Conservation (phyloP, 768 basidiomycete genomes). For the Tephrocybe rancida region DNA sequence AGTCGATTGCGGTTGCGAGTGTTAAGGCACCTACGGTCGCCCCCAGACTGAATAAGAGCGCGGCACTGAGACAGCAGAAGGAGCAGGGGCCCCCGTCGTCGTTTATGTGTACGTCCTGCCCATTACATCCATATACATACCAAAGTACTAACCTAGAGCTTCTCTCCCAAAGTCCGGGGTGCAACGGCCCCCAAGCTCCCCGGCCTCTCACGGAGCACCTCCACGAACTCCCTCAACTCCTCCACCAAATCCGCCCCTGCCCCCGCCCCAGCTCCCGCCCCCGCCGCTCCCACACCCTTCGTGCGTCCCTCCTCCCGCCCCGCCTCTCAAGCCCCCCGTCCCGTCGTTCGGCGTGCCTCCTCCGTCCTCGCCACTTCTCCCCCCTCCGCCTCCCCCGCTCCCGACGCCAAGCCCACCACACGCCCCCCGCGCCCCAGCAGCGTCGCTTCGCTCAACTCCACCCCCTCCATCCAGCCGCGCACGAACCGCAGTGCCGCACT, state of each 20-base stretch:
- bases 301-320: slow-evolving; percentile 25
- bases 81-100: slow-evolving; percentile 64
- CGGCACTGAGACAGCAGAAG: slow-evolving; percentile 65
- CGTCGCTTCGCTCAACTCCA: slow-evolving; percentile 33
- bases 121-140: neutral
- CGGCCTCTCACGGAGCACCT: slow-evolving; percentile 46
- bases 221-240: slow-evolving; percentile 31
- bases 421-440: slow-evolving; percentile 57
- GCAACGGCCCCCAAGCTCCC: slow-evolving; percentile 44
- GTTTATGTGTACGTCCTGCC: slow-evolving; percentile 62
- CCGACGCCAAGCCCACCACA: slow-evolving; percentile 14
- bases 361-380: slow-evolving; percentile 29
- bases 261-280: slow-evolving; percentile 18
- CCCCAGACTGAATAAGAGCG: slow-evolving; percentile 81
- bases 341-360: slow-evolving; percentile 14
- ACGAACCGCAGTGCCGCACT: slow-evolving; percentile 76
- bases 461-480: slow-evolving; percentile 67
- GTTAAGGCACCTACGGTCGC: slow-evolving; percentile 64
- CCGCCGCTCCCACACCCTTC: slow-evolving; percentile 11
- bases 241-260: slow-evolving; percentile 7
- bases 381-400: slow-evolving; percentile 4
- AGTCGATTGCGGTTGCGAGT: slow-evolving; percentile 72
- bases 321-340: slow-evolving; percentile 19
- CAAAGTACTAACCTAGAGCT: neutral
- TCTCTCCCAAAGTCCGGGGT: slow-evolving; percentile 44